Percentiles rank a stretch among this genome's conserved stretches.
Evolutionary conservation across 2,329 filamentous ascomycete genomes (phyloP).

Genomic region (Aspergillus ruber): DNA sequence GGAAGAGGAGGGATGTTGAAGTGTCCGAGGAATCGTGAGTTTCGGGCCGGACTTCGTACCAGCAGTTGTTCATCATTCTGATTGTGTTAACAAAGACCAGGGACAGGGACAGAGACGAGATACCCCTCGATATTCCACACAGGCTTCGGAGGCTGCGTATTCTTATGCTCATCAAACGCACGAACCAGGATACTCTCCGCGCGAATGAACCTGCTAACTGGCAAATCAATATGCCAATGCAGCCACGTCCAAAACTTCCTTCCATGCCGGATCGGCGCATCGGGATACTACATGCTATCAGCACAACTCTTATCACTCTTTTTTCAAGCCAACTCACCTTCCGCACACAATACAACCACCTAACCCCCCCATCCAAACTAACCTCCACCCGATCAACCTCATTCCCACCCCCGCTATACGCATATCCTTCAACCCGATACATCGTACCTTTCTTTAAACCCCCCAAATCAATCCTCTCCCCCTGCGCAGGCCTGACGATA

Average conservation of each 20-base stretch:
- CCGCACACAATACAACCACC: conserved; percentile 46
- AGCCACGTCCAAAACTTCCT: conserved; percentile 52
- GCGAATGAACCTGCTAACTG: conserved; percentile 38
- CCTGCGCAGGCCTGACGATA: conserved; percentile 42
- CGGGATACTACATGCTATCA: conserved; percentile 32
- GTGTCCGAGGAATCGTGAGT: conserved; percentile 28
- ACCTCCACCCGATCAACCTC: conserved; percentile 47
- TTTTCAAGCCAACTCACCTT: conserved; percentile 19
- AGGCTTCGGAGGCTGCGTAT: conserved; percentile 43
- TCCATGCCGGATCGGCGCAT: conserved; percentile 45
- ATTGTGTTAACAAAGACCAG: background rate
- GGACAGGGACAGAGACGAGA: background rate
- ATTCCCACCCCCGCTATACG: conserved; percentile 48
- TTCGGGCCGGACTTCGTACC: conserved; percentile 42
- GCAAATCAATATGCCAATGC: conserved; percentile 48
- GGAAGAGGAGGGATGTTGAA: conserved; percentile 34
- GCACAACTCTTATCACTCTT: background rate
- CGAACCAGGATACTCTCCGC: conserved; percentile 41
- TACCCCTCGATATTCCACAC: conserved; percentile 46
- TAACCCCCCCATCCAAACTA: conserved; percentile 42
- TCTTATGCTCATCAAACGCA: conserved; percentile 47
- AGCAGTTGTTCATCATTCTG: conserved; percentile 52
- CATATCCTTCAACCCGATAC: conserved; percentile 44
- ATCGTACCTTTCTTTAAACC: conserved; percentile 32
- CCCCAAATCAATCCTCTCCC: conserved; percentile 37